Base-by-base conservation (phyloP, 192 early-diverging fungal species). In the Coemansia reversa region DNA sequence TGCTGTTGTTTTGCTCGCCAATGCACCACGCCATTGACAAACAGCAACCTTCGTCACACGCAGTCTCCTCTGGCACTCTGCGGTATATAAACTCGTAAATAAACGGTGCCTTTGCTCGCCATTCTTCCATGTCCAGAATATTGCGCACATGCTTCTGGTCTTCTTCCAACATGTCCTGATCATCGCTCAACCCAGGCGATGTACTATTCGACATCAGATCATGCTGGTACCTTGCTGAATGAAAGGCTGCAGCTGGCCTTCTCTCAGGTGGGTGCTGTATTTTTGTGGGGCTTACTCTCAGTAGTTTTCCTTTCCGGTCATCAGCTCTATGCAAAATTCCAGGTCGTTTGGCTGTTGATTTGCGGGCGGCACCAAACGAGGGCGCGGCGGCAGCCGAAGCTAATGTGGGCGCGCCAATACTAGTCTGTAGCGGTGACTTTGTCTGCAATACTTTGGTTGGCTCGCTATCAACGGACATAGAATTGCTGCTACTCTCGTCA, bases 21-120 rank as follows among this genome's bases (percentile, higher is more conserved):
- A 32, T 23, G 48, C 54, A n/a, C 77, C 77, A 79, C 14, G 68
- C 68, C 56, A 79, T 70, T 47, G 77, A 79, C 39, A 79, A 59
- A 29, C 63, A 68, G 39, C 54, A 51, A 6, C 39, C 50, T 22
- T 56, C 55, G 7, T 55, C 22, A 9, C 18, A 55, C 11, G 60
- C 56, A 3, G 54, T 55, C 5, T 22, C 35, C 12, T 35, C 52
- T 18, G 77, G 64, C 27, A 51, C 11, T 23, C 65, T 60, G 16
- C 67, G 57, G 65, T 80, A 70, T 18, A 71, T 25, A 42, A 67
- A 65, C n/a, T 71, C 60, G 58, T 80, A 80, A 14, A 67, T 61
- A 28, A 67, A 80, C 19, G 71, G 72, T 24, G 65, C 62, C 22
- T 58, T 62, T 11, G 30, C 49, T 16, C 68, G 67, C 73, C 73